Evolutionary conservation across 1,284 basidiomycete species (phyloP).

Genomic region (Ustilago curta): DNA sequence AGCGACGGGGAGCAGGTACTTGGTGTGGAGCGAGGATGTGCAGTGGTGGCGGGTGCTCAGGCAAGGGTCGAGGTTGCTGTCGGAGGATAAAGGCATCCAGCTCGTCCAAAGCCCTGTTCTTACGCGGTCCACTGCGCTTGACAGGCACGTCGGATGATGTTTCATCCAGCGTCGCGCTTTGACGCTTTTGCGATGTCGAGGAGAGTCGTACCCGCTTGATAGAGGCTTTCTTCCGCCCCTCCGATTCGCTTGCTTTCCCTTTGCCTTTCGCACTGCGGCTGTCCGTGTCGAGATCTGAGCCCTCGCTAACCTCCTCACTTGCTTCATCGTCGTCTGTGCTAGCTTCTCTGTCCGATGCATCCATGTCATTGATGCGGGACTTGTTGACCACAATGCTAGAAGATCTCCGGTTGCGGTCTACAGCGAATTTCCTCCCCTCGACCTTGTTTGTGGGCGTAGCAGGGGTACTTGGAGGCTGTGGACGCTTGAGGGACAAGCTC

Average conservation of each 20-base stretch:
- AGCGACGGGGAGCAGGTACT: constrained; percentile 27
- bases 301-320: constrained; percentile 13
- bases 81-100: constrained; percentile 38
- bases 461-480: constrained; percentile 28
- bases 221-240: background rate
- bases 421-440: constrained; percentile 5
- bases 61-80: constrained; percentile 34
- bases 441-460: constrained; percentile 18
- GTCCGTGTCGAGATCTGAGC: constrained; percentile 5
- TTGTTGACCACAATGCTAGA: constrained; percentile 21
- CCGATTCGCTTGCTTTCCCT: constrained; percentile 8
- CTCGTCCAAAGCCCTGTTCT: constrained; percentile 41
- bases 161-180: constrained; percentile 10
- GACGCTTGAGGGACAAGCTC: constrained; percentile 43
- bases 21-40: constrained; percentile 48
- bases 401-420: constrained; percentile 22
- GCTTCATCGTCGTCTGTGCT: constrained; percentile 12
- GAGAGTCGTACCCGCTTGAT: constrained; percentile 15
- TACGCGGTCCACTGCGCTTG: constrained; percentile 31
- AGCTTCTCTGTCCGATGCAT: constrained; percentile 11
- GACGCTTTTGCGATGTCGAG: constrained; percentile 16
- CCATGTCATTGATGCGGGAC: constrained; percentile 3
- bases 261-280: constrained; percentile 7
- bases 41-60: constrained; percentile 41
- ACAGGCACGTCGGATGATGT: constrained; percentile 17